Evolutionary conservation across 2,329 filamentous ascomycete genomes (phyloP).

Genomic region (Knoxdaviesia capensis): DNA sequence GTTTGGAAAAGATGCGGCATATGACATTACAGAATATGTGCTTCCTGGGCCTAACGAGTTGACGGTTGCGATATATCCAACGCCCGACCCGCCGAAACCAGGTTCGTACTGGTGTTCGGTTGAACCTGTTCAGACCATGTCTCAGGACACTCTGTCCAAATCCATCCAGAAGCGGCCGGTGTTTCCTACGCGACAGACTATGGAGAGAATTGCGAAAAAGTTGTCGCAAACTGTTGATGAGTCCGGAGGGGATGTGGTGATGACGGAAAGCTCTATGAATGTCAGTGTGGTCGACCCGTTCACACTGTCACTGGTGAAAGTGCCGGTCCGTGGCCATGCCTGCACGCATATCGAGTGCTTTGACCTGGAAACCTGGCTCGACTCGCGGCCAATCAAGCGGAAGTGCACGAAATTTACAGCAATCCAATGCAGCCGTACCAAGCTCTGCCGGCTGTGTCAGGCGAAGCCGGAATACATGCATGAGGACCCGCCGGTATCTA

Average conservation of each 20-base stretch:
- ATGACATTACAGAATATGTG: slow-evolving; percentile 49
- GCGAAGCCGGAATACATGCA: not conserved
- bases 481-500: not conserved
- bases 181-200: slow-evolving; percentile 13
- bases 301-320: slow-evolving; percentile 39
- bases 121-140: slow-evolving; percentile 42
- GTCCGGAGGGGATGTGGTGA: slow-evolving; percentile 1
- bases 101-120: slow-evolving; percentile 40
- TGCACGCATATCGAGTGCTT: slow-evolving; percentile 80
- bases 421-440: not conserved
- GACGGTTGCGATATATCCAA: slow-evolving; percentile 22
- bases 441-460: not conserved
- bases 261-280: slow-evolving; percentile 33
- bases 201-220: not conserved
- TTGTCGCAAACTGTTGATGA: not conserved
- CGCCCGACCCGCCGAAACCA: slow-evolving; percentile 10
- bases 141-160: slow-evolving; percentile 21
- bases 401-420: slow-evolving; percentile 10
- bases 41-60: slow-evolving; percentile 40
- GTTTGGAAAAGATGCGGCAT: slow-evolving; percentile 53
- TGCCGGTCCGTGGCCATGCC: slow-evolving; percentile 46
- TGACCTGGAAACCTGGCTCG: slow-evolving; percentile 65
- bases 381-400: slow-evolving; percentile 33
- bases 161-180: slow-evolving; percentile 16
- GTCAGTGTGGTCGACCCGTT: slow-evolving; percentile 51